Conservation (phyloP, 306 rosid species). For the Neltuma alba region DNA sequence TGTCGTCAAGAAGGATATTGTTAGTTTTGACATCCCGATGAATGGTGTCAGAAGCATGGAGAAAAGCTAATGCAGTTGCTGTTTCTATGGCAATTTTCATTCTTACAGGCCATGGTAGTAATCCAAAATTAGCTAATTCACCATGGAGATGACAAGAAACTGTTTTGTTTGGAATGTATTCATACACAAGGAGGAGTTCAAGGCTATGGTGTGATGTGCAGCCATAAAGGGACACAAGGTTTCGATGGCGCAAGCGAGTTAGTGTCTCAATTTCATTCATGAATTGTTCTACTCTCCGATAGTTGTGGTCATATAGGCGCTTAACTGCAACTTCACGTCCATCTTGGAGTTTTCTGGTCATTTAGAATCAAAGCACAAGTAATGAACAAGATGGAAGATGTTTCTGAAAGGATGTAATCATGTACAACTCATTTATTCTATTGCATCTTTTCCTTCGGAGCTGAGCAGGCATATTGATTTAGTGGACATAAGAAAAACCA, state of each 20-base stretch:
- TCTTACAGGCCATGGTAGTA: conserved; percentile 51
- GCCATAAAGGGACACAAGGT: conserved; percentile 18
- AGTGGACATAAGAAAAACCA: not conserved
- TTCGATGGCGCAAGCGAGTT: conserved; percentile 14
- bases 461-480: not conserved
- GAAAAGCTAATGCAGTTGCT: conserved; percentile 53
- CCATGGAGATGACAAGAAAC: conserved; percentile 66
- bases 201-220: conserved; percentile 1
- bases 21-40: conserved; percentile 51
- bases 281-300: conserved; percentile 49
- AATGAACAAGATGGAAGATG: not conserved
- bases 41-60: conserved; percentile 58
- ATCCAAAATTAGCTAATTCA: conserved; percentile 16
- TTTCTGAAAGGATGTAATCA: not conserved
- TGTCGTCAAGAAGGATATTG: conserved; percentile 55
- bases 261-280: conserved; percentile 60
- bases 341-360: conserved; percentile 50
- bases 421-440: not conserved
- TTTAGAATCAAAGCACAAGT: not conserved
- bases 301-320: conserved; percentile 51
- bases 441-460: not conserved
- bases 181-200: conserved; percentile 6
- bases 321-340: conserved; percentile 71
- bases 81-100: conserved; percentile 60
- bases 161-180: conserved; percentile 51